Evolutionary conservation across 495 filamentous ascomycete genomes (phyloP), one percentile per base, ranked within the genome.

Genomic region (Penicillium lagena): DNA sequence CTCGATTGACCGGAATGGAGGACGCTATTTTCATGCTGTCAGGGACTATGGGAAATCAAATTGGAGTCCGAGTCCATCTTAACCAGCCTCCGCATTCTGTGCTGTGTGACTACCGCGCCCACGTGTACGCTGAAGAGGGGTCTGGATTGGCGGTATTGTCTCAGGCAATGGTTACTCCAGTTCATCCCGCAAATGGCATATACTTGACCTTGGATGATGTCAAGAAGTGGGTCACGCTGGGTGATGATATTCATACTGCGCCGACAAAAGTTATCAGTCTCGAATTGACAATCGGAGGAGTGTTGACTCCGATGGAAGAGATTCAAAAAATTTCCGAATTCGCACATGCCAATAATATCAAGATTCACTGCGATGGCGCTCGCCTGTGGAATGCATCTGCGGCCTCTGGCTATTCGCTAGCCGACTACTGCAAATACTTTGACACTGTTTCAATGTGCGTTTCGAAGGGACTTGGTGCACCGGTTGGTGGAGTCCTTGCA

Each of bases 391-490:
- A 90, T 48, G 85, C 82, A 1, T 78, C 79, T 4, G 76, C 73
- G 1, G 69, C 81, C 0, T 75, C 75, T 1, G 79, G 77, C 2
- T 77, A 79, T 3, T 73, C 63, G 31, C 59, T 97, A 22, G 46
- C 73, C 4, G 87, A 89, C 3, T 95, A 81, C 50, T 71, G 82
- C 9, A 72, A 59, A n/a, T 72, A 81, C 39, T 89, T 93, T 52
- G 91, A 97, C 55, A 90, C 81, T 40, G 71, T 93, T 1, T 85
- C 75, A 42, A 69, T 96, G 9, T 95, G 89, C 62, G 90, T 97
- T 56, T 85, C 80, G 22, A 97, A 97, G 65, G 87, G 89, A 0
- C 71, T 97, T 0, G 91, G 91, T 0, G 91, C 91, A 0, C 91
- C 91, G 0, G 81, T 95, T 38, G 91, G 91, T 1, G 85, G 81